Base-by-base conservation (phyloP, 176 grass and related monocot species). In the Olyra latifolia region DNA sequence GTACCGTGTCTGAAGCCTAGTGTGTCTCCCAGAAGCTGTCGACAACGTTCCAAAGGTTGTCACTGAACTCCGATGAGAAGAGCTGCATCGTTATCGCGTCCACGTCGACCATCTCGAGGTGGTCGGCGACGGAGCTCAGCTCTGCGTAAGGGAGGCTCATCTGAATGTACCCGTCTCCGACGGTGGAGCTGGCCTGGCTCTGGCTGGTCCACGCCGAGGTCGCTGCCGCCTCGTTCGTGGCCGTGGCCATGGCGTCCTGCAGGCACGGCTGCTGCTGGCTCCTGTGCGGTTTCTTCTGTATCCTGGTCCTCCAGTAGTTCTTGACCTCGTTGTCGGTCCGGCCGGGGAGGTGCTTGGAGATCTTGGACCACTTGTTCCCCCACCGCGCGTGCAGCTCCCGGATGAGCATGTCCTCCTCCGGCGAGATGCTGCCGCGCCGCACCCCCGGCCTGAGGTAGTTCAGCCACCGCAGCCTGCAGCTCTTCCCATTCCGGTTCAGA, bases 271-370 rank as follows among this genome's bases (percentile, higher is more conserved):
- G 66, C 39, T 35, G 39, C 79, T 71, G 79, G 25, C 40, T 28
- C 22, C 32, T 23, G 38, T 10, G 32, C 23, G 13, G 61, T 3
- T 84, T 84, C 89, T 75, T 91, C 64, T 93, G 90, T 78, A 97
- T 80, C 88, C 88, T 80, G 52, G 93, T 97, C 80, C 93, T 83
- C 93, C 93, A 93, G 79, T 93, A 93, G 88, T 97, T 97, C 75
- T 97, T 97, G 81, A 97, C 85, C 72, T 97, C 93, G 85, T 97
- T 93, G 71, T 97, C 93, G 6, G 93, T 97, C 22, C 93, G 72
- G 15, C 90, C 93, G 1, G 93, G 93, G 28, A 97, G 85, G 70
- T 88, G 86, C 85, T 80, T 88, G 59, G 93, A 80, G 74, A 97
- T 97, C 86, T 86, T 90, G 27, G 90, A 88, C 93, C 93, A 97